These are phyloP conservation scores for Ceratobasidium sp. DNA, from an alignment of 1,284 basidiomycete genomes.

Conservation along the genomic window DNA sequence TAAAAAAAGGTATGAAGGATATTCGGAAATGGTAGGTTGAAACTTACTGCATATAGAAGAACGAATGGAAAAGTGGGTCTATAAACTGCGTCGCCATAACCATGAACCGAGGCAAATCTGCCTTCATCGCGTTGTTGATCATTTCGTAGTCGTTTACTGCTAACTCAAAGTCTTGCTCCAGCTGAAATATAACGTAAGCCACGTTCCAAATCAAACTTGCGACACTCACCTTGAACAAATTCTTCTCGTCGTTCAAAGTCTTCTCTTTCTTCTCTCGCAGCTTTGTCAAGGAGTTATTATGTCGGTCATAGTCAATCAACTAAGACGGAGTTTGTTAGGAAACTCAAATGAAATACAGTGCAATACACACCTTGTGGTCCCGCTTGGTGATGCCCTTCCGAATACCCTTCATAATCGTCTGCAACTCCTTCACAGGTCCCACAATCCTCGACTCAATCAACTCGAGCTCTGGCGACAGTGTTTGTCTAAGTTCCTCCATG, in stretches of 20 bases:
- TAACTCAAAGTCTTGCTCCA: conserved; percentile 97
- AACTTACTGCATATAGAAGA: conserved; percentile 99
- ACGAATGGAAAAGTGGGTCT: conserved; percentile 95
- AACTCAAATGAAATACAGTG: neutral
- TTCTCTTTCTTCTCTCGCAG: conserved; percentile 98
- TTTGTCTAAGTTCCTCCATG: conserved; percentile 84
- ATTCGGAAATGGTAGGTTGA: neutral
- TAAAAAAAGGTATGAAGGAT: neutral
- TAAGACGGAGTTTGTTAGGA: conserved; percentile 51
- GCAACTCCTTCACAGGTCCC: conserved; percentile 89
- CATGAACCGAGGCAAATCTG: conserved; percentile 93
- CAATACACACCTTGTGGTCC: conserved; percentile 84
- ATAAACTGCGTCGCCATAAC: conserved; percentile 88
- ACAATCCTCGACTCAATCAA: conserved; percentile 91
- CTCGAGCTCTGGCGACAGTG: conserved; percentile 92
- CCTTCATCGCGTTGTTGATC: conserved; percentile 93
- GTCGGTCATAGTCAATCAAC: conserved; percentile 95
- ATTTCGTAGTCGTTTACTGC: conserved; percentile 97
- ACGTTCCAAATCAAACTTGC: neutral
- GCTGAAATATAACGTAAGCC: conserved; percentile 60
- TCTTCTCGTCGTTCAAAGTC: conserved; percentile 91
- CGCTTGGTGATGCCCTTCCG: conserved; percentile 96
- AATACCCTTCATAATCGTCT: conserved; percentile 86
- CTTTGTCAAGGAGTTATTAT: conserved; percentile 95
- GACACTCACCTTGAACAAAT: conserved; percentile 83